These are phyloP conservation scores for Psilocybe subaeruginosa DNA, from an alignment of 768 basidiomycete species.

Conservation along the genomic window DNA sequence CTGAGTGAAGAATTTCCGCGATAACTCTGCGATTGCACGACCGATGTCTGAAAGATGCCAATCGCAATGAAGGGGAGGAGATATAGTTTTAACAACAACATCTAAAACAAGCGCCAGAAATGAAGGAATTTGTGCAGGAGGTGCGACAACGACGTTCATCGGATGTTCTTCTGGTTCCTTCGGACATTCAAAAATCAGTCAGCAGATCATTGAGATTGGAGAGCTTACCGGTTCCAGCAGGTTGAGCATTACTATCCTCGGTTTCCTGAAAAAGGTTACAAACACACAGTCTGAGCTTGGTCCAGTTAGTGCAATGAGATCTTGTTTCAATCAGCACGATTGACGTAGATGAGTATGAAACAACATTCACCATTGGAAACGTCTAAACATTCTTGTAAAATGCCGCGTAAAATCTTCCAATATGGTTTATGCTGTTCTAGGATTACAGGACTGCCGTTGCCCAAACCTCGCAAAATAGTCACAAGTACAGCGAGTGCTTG, in stretches of 20 bases:
- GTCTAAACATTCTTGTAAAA: slow-evolving; percentile 45
- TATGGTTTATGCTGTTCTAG: slow-evolving; percentile 32
- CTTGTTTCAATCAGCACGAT: slow-evolving; percentile 24
- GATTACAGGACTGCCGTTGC: slow-evolving; percentile 33
- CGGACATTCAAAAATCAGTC: neutral
- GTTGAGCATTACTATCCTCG: slow-evolving; percentile 34
- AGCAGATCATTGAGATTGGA: neutral
- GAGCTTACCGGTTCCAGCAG: slow-evolving; percentile 35
- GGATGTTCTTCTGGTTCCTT: slow-evolving; percentile 37
- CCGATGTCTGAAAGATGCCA: slow-evolving; percentile 54
- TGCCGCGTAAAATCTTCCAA: slow-evolving; percentile 44
- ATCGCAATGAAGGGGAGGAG: slow-evolving; percentile 43
- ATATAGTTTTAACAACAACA: slow-evolving; percentile 43
- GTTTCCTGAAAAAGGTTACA: slow-evolving; percentile 42
- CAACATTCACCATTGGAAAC: slow-evolving; percentile 42
- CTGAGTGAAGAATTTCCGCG: slow-evolving; percentile 41
- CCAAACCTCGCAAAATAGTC: slow-evolving; percentile 51
- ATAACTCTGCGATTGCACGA: slow-evolving; percentile 41
- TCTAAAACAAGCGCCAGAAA: slow-evolving; percentile 52
- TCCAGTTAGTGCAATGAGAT: slow-evolving; percentile 34
- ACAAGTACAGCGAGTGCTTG: slow-evolving; percentile 46
- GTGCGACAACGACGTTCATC: slow-evolving; percentile 39
- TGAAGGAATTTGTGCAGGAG: slow-evolving; percentile 41
- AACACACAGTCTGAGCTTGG: slow-evolving; percentile 38
- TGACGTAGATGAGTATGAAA: neutral